Evolutionary conservation across 306 rosid species (phyloP).

Genomic region (Dalbergia oliveri): DNA sequence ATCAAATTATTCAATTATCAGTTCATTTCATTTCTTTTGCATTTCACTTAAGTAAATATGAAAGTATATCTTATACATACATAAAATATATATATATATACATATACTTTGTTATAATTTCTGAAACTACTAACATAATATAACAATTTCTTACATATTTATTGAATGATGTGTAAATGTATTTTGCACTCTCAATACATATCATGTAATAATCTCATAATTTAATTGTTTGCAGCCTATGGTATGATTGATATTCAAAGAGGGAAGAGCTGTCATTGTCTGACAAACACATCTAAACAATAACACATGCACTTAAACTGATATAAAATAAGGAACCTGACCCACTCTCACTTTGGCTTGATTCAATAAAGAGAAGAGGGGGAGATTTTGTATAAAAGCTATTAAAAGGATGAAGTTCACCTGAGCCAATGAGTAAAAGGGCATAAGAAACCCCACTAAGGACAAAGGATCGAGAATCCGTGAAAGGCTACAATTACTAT

Average conservation of each 20-base stretch:
- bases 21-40: not conserved
- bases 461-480: conserved; percentile 36
- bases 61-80: too few relatives aligned
- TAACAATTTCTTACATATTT: too few relatives aligned
- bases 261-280: conserved; percentile 71
- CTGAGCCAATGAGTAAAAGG: conserved; percentile 7
- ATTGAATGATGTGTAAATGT: too few relatives aligned
- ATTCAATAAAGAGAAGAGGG: not conserved
- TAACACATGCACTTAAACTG: conserved; percentile 58
- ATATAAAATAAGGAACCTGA: conserved; percentile 43
- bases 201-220: too few relatives aligned
- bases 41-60: not conserved
- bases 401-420: not conserved
- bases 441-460: conserved; percentile 28
- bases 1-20: not conserved
- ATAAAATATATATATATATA: too few relatives aligned
- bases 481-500: conserved; percentile 26
- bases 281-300: conserved; percentile 57
- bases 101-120: too few relatives aligned
- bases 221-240: conserved; percentile 26
- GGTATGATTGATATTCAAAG: conserved; percentile 51
- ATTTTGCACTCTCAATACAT: too few relatives aligned
- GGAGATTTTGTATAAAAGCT: not conserved
- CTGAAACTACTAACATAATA: too few relatives aligned
- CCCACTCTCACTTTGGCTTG: conserved; percentile 47